Base-by-base conservation (phyloP, 257 asterid species). In the Solanum neorickii region DNA sequence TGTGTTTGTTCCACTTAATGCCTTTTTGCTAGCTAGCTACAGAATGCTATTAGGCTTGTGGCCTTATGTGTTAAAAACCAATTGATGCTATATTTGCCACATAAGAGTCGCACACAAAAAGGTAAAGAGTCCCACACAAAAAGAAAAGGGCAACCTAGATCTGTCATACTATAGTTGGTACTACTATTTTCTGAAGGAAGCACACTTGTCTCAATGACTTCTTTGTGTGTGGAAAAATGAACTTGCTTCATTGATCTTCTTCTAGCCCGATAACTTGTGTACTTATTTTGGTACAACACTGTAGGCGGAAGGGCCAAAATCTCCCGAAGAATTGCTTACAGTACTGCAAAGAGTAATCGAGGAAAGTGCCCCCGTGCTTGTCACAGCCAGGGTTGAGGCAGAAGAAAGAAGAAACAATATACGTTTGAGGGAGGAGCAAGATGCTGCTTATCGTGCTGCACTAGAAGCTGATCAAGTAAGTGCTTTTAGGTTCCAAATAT, bases 391-490 rank as follows among this genome's bases (percentile, higher is more conserved):
- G 92, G 91, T 95, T 74, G 99, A 97, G 83, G 98, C 99, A 14
- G 99, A 96, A 93, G 99, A 96, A 94, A 94, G 99, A 90, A 95
- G 95, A 89, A 97, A 73, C 84, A 97, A 90, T 84, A 72, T 90
- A 73, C 98, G 94, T 41, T 90, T 97, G 90, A 95, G 99, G 92
- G 98, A 97, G 94, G 99, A 97, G 89, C 99, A 97, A 89, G 99
- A 97, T 91, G 99, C 99, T 86, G 99, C 98, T 49, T 97, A 92
- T 83, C 99, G 87, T 59, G 98, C 97, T 78, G 98, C 99, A 39
- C 99, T 97, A 25, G 99, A 97, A 92, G 98, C 99, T 87, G 99
- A 97, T 92, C 99, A 97, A 90, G 99, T 97, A 94, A 86, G 91
- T 75, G 68, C 52, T 76, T 89, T 66, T 87, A 73, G 86, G 35